These are phyloP conservation scores for Haplographium delicatum DNA, from an alignment of 495 filamentous ascomycete genomes.

Conservation along the genomic window DNA sequence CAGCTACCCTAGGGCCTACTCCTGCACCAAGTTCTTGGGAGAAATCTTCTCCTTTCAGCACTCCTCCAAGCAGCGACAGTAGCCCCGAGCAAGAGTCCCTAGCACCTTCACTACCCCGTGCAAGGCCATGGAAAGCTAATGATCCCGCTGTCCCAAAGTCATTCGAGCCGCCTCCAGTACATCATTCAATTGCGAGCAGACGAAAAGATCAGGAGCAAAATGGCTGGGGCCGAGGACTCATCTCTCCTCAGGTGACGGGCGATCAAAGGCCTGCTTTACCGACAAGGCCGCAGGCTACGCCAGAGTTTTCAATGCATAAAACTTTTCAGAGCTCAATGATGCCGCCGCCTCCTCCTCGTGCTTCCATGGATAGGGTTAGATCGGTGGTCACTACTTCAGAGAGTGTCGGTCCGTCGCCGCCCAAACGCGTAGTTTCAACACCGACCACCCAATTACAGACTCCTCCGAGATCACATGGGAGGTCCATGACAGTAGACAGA, in stretches of 20 bases:
- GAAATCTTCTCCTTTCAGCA: constrained; percentile 81
- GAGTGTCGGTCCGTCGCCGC: constrained; percentile 27
- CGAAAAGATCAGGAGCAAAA: constrained; percentile 34
- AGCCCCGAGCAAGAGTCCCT: constrained; percentile 43
- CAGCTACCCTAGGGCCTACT: constrained; percentile 16
- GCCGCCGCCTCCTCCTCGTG: constrained; percentile 43
- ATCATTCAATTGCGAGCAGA: constrained; percentile 35
- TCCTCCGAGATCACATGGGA: constrained; percentile 36
- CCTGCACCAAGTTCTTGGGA: constrained; percentile 33
- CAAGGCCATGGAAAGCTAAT: constrained; percentile 13
- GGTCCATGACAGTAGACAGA: constrained; percentile 46
- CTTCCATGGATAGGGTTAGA: constrained; percentile 30
- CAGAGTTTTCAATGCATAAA: constrained; percentile 28
- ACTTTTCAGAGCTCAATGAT: constrained; percentile 22
- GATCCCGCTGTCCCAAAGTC: constrained; percentile 10
- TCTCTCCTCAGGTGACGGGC: constrained; percentile 32
- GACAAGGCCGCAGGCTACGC: constrained; percentile 39
- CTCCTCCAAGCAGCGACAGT: constrained; percentile 74
- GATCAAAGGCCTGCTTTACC: constrained; percentile 58
- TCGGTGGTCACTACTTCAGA: constrained; percentile 7
- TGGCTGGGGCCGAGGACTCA: constrained; percentile 25
- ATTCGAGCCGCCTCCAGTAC: constrained; percentile 45
- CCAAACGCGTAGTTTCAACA: constrained; percentile 47
- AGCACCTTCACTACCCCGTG: constrained; percentile 35
- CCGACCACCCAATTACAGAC: constrained; percentile 36